Conservation (phyloP, 345 rosid species). For the Acer yangbiense region DNA sequence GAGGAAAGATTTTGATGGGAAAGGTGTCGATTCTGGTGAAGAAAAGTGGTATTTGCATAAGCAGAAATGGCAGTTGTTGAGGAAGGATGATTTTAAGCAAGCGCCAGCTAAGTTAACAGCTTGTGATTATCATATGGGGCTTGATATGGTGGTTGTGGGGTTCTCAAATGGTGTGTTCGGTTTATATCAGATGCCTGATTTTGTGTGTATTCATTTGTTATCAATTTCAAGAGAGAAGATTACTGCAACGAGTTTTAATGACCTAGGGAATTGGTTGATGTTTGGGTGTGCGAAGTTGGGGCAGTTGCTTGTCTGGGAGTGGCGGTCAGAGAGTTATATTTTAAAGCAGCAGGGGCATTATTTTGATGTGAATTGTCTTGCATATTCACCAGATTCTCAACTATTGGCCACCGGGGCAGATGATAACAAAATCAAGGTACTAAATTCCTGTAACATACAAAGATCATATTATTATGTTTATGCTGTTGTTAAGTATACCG, state of each 20-base stretch:
- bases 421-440: constrained; percentile 97
- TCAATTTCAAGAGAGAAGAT: constrained; percentile 89
- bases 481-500: neutral
- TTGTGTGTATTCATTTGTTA: constrained; percentile 78
- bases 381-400: constrained; percentile 92
- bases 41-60: constrained; percentile 56
- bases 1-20: constrained; percentile 63
- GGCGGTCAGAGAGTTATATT: constrained; percentile 93
- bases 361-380: constrained; percentile 85
- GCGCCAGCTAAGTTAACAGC: constrained; percentile 66
- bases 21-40: constrained; percentile 33
- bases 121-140: constrained; percentile 79
- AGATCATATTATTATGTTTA: neutral
- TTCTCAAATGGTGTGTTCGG: constrained; percentile 91
- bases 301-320: constrained; percentile 97
- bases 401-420: constrained; percentile 96
- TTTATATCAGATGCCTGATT: constrained; percentile 94
- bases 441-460: neutral
- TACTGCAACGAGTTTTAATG: constrained; percentile 83
- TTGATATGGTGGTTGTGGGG: constrained; percentile 89
- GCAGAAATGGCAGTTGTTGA: constrained; percentile 69
- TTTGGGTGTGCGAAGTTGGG: constrained; percentile 95
- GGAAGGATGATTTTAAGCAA: constrained; percentile 86
- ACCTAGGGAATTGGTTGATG: constrained; percentile 89
- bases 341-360: constrained; percentile 99